Base-by-base conservation (phyloP, 352 stramenopile species). In the Pythium sp. region DNA sequence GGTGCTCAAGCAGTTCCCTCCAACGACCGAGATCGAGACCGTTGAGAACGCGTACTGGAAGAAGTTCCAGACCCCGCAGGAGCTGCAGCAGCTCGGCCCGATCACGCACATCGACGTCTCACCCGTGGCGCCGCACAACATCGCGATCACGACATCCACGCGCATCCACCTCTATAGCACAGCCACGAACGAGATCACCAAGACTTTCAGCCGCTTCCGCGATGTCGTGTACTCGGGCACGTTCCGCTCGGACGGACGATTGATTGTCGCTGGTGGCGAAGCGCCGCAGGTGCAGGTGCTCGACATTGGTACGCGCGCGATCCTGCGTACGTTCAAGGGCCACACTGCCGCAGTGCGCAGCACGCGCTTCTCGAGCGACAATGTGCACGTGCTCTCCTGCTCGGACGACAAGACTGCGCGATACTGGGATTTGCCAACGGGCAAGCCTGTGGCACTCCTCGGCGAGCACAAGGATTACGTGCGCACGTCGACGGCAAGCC, bases 381-480 rank as follows among this genome's bases (percentile, higher is more conserved):
- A 94, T 55, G 78, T 93, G 30, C 85, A 96, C 73, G 86, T 98
- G 68, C 71, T 98, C 12, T 96, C 90, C 61, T 94, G 84, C 34
- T 95, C 89, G 20, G 90, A 98, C 73, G 92, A 98, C 73, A 95
- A 96, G 75, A 95, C 87, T 28, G 83, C 89, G 55, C 82, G 83
- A 5, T 90, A 93, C 71, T 97, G 90, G 89, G 91, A 97, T 74
- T 61, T 98, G 64, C 79, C 91, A 5, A 97, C 87, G 32, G 91
- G 86, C 61, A 90, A 92, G 62, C 81, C 81, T 1, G 70, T 97
- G 11, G 79, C 82, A 64, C 60, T 94, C 67, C 75, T 95, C 22
- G 82, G 82, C 26, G 91, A 87, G 9, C 93, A 98, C 76, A 87
- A 78, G 22, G 93, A 97, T 73, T 97, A 98, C 67, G 89, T 98